A percentile compares a stretch with the other conserved stretches of the same genome.
Evolutionary conservation across 352 stramenopile genomes (phyloP).

Genomic region (Phytophthora cajani): DNA sequence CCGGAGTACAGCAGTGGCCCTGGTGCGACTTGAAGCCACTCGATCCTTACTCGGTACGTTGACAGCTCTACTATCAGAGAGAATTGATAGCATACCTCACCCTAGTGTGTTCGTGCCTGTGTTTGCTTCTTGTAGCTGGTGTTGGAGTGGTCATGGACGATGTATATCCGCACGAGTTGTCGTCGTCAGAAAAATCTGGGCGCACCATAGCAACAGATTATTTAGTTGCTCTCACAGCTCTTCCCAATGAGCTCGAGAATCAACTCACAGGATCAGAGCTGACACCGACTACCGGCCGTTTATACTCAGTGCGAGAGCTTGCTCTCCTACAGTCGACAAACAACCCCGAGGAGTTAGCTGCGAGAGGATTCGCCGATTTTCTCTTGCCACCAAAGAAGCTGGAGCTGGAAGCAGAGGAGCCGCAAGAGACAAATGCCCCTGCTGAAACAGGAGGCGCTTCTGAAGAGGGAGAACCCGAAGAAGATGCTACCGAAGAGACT

Average conservation of each 20-base stretch:
- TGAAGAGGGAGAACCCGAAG: conserved; percentile 7
- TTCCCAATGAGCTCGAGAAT: conserved; percentile 43
- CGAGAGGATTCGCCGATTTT: conserved; percentile 39
- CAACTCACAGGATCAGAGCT: conserved; percentile 43
- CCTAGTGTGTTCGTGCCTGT: not conserved
- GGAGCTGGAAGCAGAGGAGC: conserved; percentile 9
- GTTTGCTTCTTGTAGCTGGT: conserved; percentile 39
- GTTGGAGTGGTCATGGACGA: conserved; percentile 73
- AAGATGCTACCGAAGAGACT: conserved; percentile 11
- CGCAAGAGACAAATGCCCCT: not conserved
- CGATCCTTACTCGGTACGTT: conserved; percentile 44
- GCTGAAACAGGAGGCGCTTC: conserved; percentile 1
- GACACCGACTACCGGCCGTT: conserved; percentile 37
- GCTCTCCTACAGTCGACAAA: conserved; percentile 39
- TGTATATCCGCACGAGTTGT: conserved; percentile 56
- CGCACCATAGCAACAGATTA: conserved; percentile 48
- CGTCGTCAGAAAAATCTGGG: conserved; percentile 18
- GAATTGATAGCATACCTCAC: not conserved
- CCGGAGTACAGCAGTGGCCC: conserved; percentile 29
- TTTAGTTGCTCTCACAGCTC: conserved; percentile 58
- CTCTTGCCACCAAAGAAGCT: conserved; percentile 14
- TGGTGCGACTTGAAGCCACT: conserved; percentile 52
- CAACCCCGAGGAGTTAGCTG: conserved; percentile 26
- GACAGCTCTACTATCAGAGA: no score
- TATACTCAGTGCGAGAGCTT: conserved; percentile 72